Conservation (phyloP, 106 monocot genomes). For the Amphibolis antarctica region DNA sequence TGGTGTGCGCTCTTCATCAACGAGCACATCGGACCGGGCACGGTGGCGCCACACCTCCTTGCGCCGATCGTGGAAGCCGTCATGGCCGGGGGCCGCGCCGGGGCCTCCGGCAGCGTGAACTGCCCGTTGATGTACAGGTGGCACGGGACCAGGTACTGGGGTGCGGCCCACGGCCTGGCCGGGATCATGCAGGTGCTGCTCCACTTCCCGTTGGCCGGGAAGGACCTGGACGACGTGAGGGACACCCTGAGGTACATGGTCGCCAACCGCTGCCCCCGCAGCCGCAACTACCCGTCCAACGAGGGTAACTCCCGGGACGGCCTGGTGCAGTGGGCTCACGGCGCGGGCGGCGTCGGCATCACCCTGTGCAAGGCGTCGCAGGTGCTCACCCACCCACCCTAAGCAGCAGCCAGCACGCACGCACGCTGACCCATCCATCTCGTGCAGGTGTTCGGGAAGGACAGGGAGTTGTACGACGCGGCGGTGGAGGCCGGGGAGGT, state of each 20-base stretch:
- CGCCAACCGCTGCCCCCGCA: constrained; percentile 12
- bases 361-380: constrained; percentile 37
- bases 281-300: constrained; percentile 29
- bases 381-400: not conserved
- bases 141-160: constrained; percentile 34
- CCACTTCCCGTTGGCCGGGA: constrained; percentile 16
- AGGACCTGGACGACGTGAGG: constrained; percentile 21
- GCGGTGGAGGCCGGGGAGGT: constrained; percentile 38
- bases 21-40: constrained; percentile 19
- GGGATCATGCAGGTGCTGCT: constrained; percentile 35
- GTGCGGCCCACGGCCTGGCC: constrained; percentile 30
- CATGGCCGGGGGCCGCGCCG: constrained; percentile 23
- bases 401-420: no score
- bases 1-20: constrained; percentile 35
- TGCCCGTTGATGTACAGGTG: constrained; percentile 39
- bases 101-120: constrained; percentile 8
- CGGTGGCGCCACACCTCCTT: constrained; percentile 11
- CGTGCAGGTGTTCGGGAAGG: constrained; percentile 2
- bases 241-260: constrained; percentile 27
- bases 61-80: constrained; percentile 25
- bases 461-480: constrained; percentile 11
- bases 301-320: constrained; percentile 24
- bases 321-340: constrained; percentile 38
- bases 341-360: constrained; percentile 27
- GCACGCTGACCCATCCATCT: no score